phyloP scores from a whole-genome alignment of 805 yeast species.

The Saccharomycopsis lassenensis region DNA sequence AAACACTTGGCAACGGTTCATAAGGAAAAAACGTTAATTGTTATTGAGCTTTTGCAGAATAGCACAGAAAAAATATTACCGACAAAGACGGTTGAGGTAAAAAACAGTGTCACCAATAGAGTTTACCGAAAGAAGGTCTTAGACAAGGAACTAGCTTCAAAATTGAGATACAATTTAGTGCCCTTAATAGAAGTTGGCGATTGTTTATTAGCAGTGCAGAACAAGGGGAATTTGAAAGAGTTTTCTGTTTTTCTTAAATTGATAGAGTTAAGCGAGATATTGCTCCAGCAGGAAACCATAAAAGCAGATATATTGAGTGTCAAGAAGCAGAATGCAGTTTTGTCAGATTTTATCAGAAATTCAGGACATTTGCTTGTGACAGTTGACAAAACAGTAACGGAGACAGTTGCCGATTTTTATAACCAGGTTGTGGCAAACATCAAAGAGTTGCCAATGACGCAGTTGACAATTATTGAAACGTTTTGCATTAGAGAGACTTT shows the following conservation, averaged over 20 bases:
- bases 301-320: too few relatives aligned
- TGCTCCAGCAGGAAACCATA: conserved; percentile 11
- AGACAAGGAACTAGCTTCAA: conserved; percentile 18
- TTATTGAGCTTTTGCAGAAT: too few relatives aligned
- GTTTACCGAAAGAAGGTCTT: conserved; percentile 16
- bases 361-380: conserved; percentile 26
- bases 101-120: conserved; percentile 8
- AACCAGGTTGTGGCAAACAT: conserved; percentile 35
- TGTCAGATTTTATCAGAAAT: conserved; percentile 62
- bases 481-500: conserved; percentile 32
- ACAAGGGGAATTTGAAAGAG: conserved; percentile 33
- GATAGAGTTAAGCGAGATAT: conserved; percentile 11
- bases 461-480: conserved; percentile 46
- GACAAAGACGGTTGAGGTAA: conserved; percentile 7
- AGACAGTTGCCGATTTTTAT: conserved; percentile 36
- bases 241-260: conserved; percentile 38
- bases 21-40: conserved; percentile 27
- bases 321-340: conserved; percentile 31
- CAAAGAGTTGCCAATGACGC: conserved; percentile 45
- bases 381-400: conserved; percentile 14
- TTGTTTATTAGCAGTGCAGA: conserved; percentile 22
- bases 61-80: too few relatives aligned
- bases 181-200: conserved; percentile 20
- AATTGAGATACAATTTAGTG: conserved; percentile 20
- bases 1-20: conserved; percentile 21